A percentile compares a stretch with the other conserved stretches of the same genome.
phyloP scores from a whole-genome alignment of 164 flowering plant genomes.

The Hamamelis virginiana region DNA sequence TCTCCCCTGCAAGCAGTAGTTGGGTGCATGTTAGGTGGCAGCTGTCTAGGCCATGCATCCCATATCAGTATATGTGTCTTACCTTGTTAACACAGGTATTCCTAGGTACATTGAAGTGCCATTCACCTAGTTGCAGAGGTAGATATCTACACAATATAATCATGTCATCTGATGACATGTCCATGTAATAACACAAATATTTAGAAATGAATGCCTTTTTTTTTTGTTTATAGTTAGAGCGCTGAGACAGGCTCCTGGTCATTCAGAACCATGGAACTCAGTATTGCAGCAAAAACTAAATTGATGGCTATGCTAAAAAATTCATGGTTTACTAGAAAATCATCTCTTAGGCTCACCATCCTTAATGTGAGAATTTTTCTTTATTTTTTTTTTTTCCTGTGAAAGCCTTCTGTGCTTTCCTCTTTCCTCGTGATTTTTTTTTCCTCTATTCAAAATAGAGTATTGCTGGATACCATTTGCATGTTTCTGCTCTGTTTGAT shows the following conservation, averaged over 20 bases:
- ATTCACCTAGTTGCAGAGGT: background rate
- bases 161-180: background rate
- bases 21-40: background rate
- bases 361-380: background rate
- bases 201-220: background rate
- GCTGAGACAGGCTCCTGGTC: background rate
- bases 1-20: background rate
- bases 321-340: background rate
- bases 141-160: background rate
- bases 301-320: background rate
- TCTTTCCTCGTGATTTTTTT: background rate
- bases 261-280: background rate
- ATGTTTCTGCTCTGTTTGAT: background rate
- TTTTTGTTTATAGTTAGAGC: background rate
- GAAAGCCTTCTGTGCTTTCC: background rate
- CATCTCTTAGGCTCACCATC: background rate
- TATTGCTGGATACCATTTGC: background rate
- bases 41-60: background rate
- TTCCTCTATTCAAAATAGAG: background rate
- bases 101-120: background rate
- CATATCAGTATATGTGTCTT: background rate
- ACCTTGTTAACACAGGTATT: background rate
- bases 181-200: background rate
- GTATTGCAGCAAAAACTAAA: background rate
- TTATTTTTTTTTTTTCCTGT: background rate